Conservation (phyloP, 768 basidiomycete species). For the Boletellus emodensis region DNA sequence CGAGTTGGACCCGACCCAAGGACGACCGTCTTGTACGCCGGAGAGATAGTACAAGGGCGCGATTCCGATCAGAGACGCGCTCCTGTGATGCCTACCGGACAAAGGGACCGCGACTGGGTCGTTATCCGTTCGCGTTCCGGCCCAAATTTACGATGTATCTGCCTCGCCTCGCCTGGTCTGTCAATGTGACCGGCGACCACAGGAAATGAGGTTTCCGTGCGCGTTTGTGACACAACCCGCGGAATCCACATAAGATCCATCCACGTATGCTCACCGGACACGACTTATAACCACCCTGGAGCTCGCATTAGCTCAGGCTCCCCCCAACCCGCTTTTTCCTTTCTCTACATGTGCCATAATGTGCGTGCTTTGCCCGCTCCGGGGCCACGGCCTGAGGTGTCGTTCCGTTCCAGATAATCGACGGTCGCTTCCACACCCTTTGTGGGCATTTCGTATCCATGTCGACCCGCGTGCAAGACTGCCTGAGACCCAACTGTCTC, state of each 20-base stretch:
- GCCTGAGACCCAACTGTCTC: constrained; percentile 57
- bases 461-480: constrained; percentile 67
- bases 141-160: constrained; percentile 20
- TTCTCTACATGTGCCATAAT: constrained; percentile 63
- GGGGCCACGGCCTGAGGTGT: not conserved
- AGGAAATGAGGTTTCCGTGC: constrained; percentile 39
- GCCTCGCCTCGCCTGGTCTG: constrained; percentile 36
- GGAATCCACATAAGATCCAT: constrained; percentile 29
- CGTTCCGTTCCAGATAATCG: constrained; percentile 52
- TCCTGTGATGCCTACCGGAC: constrained; percentile 10
- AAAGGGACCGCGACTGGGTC: constrained; percentile 14
- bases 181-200: constrained; percentile 30
- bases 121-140: constrained; percentile 19
- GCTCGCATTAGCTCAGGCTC: constrained; percentile 11
- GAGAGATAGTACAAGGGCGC: constrained; percentile 2
- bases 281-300: constrained; percentile 18
- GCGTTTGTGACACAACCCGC: constrained; percentile 31
- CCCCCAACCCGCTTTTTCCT: constrained; percentile 17
- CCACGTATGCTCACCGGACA: constrained; percentile 10
- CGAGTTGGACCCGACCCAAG: constrained; percentile 27
- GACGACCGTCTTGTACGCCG: constrained; percentile 19
- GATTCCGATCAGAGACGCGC: constrained; percentile 4
- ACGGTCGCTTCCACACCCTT: constrained; percentile 65
- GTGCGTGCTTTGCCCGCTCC: constrained; percentile 38
- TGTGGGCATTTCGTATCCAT: constrained; percentile 74